Conservation (phyloP, 805 yeast species). For the Candida nonsorbophila region DNA sequence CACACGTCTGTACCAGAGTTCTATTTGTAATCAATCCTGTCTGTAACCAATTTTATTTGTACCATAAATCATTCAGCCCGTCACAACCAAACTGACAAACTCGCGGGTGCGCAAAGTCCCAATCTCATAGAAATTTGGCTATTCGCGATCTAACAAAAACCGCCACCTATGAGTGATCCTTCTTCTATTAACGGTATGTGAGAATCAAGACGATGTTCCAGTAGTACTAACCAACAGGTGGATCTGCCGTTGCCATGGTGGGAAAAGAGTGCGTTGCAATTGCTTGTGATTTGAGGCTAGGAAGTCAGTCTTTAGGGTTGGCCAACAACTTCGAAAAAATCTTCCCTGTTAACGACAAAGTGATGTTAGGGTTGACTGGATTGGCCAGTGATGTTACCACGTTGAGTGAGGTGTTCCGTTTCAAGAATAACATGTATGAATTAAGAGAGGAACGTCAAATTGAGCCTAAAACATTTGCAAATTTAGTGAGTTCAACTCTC, state of each 20-base stretch:
- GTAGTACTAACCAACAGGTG: too few species aligned
- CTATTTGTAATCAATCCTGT: too few species aligned
- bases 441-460: slow-evolving; percentile 86
- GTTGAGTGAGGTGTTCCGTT: slow-evolving; percentile 72
- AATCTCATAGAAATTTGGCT: too few species aligned
- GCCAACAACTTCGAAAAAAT: slow-evolving; percentile 91
- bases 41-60: too few species aligned
- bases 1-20: too few species aligned
- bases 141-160: slow-evolving; percentile 1
- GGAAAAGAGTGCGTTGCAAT: slow-evolving; percentile 98
- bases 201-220: too few species aligned
- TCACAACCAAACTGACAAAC: too few species aligned
- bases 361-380: slow-evolving; percentile 89
- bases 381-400: slow-evolving; percentile 92
- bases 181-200: slow-evolving; percentile 74
- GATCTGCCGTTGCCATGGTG: slow-evolving; percentile 96
- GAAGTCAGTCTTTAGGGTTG: slow-evolving; percentile 88
- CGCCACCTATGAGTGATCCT: slow-evolving; percentile 61
- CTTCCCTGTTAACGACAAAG: slow-evolving; percentile 73
- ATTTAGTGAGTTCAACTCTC: slow-evolving; percentile 82
- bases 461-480: slow-evolving; percentile 92
- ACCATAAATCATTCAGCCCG: too few species aligned
- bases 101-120: too few species aligned
- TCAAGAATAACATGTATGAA: slow-evolving; percentile 83
- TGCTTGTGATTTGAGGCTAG: slow-evolving; percentile 91